phyloP scores from a whole-genome alignment of 129 eudicot genomes.

The Arctium lappa region DNA sequence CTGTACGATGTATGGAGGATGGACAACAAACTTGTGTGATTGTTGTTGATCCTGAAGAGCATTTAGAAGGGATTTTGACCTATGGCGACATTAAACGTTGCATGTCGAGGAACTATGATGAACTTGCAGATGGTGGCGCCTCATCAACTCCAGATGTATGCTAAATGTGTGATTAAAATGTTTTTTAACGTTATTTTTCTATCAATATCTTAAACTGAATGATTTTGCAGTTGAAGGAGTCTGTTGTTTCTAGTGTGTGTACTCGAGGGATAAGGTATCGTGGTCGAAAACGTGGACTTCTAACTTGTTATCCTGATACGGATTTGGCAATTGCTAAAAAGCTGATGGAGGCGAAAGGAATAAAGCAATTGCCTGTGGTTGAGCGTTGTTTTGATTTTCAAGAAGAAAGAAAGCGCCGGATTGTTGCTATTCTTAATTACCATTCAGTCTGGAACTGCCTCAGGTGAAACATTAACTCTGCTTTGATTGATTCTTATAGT shows the following conservation, averaged over 20 bases:
- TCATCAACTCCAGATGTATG: conserved; percentile 52
- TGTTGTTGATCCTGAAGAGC: conserved; percentile 68
- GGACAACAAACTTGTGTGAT: conserved; percentile 68
- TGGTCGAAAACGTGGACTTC: conserved; percentile 80
- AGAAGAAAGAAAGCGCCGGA: conserved; percentile 64
- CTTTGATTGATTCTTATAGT: not conserved
- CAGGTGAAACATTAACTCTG: conserved; percentile 45
- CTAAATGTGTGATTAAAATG: not conserved
- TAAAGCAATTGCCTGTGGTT: conserved; percentile 88
- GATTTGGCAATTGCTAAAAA: conserved; percentile 84
- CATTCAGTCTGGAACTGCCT: conserved; percentile 66
- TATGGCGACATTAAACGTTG: conserved; percentile 72
- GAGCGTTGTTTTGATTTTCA: conserved; percentile 57
- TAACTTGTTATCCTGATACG: conserved; percentile 96
- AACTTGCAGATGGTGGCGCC: conserved; percentile 40
- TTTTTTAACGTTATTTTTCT: not conserved
- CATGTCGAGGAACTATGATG: conserved; percentile 40
- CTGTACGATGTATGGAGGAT: conserved; percentile 64
- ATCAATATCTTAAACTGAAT: not conserved
- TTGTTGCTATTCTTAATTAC: conserved; percentile 65
- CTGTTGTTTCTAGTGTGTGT: conserved; percentile 66
- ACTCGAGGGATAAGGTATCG: conserved; percentile 84
- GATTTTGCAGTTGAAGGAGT: conserved; percentile 55
- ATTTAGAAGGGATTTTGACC: conserved; percentile 85
- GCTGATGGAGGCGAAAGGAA: conserved; percentile 93